Evolutionary conservation across 306 rosid genomes (phyloP), one percentile per base, ranked within the genome.

Genomic region (Potentilla sterilis): DNA sequence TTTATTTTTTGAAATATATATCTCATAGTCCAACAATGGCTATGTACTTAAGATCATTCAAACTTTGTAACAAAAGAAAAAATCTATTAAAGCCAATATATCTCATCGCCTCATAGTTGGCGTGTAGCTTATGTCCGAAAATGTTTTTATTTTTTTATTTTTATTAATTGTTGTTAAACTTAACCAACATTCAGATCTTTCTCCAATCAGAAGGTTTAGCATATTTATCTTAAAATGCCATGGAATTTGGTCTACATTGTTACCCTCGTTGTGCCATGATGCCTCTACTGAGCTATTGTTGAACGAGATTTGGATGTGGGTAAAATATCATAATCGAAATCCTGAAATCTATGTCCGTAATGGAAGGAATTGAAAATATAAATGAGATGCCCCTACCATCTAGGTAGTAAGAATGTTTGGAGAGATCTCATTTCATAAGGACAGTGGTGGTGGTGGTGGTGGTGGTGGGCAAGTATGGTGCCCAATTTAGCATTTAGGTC

Each of bases 331-430:
- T 59, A 65, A 74, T 81, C 87, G 78, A 65, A 61, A 76, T 58
- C 69, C 89, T 78, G 75, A 86, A 86, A 78, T 76, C 75, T 78
- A 83, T 72, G 83, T 57, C 75, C 81, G 77, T 70, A 51, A 77
- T 77, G 65, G 46, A 59, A 55, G 82, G 63, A 48, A n/a, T 52
- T 52, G 59, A 52, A 79, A 76, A 82, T 55, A 46, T 44, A 74
- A 38, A 21, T 41, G 59, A 70, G 78, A 67, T 74, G 44, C 77
- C 77, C 28, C 77, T 57, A 73, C 77, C 48, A 14, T 64, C 69
- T 32, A 74, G 44, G 67, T 70, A 71, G 49, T 22, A 62, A 72
- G 85, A 78, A 81, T 72, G 86, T 83, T 68, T 76, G 73, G 63
- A 72, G 69, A 83, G 79, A 76, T 78, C 40, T 72, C 58, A 58